Percentiles rank a stretch among this genome's conserved stretches.
phyloP scores from a whole-genome alignment of 2,329 filamentous ascomycete genomes.

The Neonectria coccinea region DNA sequence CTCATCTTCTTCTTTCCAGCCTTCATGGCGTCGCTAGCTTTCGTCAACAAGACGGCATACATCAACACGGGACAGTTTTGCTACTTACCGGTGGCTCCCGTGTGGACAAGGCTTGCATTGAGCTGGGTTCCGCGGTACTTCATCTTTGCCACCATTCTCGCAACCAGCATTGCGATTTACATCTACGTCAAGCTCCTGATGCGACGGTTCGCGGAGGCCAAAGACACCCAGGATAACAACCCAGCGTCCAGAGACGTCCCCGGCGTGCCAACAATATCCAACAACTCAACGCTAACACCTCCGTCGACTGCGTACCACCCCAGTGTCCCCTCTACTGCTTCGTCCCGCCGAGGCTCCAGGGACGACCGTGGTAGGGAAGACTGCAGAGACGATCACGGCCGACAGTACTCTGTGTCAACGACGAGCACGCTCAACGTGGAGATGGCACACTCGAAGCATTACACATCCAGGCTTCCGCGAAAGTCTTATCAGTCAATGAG shows the following conservation, averaged over 20 bases:
- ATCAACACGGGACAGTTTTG: slow-evolving; percentile 75
- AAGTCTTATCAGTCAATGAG: slow-evolving; percentile 31
- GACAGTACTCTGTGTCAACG: slow-evolving; percentile 34
- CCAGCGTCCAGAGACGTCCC: slow-evolving; percentile 20
- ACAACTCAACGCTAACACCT: slow-evolving; percentile 40
- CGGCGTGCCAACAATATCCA: slow-evolving; percentile 23
- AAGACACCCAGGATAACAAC: slow-evolving; percentile 24
- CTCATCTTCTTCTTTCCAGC: slow-evolving; percentile 69
- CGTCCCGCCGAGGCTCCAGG: slow-evolving; percentile 29
- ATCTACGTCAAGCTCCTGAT: slow-evolving; percentile 68
- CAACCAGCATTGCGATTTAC: slow-evolving; percentile 77
- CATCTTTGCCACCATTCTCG: slow-evolving; percentile 72
- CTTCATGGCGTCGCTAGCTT: slow-evolving; percentile 71
- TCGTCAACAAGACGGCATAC: slow-evolving; percentile 69
- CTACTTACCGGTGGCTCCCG: slow-evolving; percentile 73
- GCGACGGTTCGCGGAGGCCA: slow-evolving; percentile 50
- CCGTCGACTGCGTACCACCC: slow-evolving; percentile 51
- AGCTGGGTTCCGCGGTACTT: slow-evolving; percentile 81
- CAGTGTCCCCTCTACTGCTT: slow-evolving; percentile 47
- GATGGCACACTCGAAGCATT: slow-evolving; percentile 24
- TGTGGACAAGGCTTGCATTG: slow-evolving; percentile 76
- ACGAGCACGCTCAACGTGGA: slow-evolving; percentile 35
- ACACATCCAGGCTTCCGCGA: slow-evolving; percentile 29
- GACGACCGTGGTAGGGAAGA: slow-evolving; percentile 18
- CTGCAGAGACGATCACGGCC: background rate